Evolutionary conservation across 148 eudicot genomes (phyloP).

Genomic region (Fagopyrum homotropicum): DNA sequence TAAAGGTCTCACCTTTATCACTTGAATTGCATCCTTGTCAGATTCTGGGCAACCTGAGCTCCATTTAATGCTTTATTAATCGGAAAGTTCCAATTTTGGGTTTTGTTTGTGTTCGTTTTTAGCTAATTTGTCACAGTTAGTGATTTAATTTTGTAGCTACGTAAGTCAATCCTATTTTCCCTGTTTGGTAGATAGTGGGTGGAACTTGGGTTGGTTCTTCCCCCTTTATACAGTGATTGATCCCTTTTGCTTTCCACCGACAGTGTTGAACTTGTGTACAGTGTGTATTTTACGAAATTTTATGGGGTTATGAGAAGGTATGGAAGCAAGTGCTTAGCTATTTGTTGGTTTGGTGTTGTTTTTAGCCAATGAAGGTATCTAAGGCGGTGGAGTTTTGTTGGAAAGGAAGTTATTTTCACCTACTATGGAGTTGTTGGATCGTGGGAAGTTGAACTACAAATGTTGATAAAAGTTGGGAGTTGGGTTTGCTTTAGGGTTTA

Average conservation of each 20-base stretch:
- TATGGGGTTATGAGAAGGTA: not conserved
- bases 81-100: not conserved
- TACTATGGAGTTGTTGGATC: not conserved
- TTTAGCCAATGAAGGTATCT: constrained; percentile 6
- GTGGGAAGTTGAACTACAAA: not conserved
- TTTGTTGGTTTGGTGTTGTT: constrained; percentile 11
- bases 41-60: not conserved
- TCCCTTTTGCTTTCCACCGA: constrained; percentile 12
- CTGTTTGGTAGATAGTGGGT: constrained; percentile 14
- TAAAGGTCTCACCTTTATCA: not conserved
- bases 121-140: not conserved
- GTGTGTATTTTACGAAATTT: not conserved
- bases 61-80: not conserved
- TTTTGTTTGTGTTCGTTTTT: not conserved
- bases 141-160: not conserved
- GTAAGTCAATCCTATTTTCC: constrained; percentile 7
- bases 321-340: constrained; percentile 1
- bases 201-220: constrained; percentile 2
- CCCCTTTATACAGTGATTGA: not conserved
- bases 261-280: not conserved
- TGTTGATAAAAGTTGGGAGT: not conserved
- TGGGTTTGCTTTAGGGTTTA: not conserved
- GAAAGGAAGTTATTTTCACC: constrained; percentile 9
- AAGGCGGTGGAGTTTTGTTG: not conserved
- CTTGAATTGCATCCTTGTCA: not conserved